Conservation (phyloP, 768 basidiomycete genomes). For the Tricholoma sp. region DNA sequence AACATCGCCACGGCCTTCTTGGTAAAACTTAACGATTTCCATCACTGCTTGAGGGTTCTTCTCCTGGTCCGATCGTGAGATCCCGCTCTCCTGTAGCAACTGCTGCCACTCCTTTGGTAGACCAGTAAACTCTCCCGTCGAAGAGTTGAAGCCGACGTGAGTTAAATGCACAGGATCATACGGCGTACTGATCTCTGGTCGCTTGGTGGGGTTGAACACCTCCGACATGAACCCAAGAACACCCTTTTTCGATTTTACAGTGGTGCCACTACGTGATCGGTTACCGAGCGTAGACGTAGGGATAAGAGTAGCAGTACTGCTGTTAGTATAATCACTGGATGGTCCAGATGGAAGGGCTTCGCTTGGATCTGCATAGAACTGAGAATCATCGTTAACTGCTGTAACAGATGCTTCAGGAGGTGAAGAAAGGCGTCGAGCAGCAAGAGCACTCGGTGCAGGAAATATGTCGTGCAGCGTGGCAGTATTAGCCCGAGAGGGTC, state of each 20-base stretch:
- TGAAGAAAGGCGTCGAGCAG: constrained; percentile 48
- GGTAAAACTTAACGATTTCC: constrained; percentile 99
- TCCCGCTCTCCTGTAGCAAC: constrained; percentile 90
- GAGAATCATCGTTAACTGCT: constrained; percentile 20
- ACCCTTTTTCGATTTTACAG: constrained; percentile 55
- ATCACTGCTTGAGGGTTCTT: constrained; percentile 97
- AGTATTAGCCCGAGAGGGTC: constrained; percentile 83
- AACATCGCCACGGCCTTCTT: constrained; percentile 75
- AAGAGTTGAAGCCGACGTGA: constrained; percentile 98
- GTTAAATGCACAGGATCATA: constrained; percentile 99
- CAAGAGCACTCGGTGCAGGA: constrained; percentile 34
- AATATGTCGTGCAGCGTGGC: constrained; percentile 76
- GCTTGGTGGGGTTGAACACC: constrained; percentile 65
- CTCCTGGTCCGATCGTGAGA: constrained; percentile 91
- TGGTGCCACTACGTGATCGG: constrained; percentile 45
- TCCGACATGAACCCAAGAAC: constrained; percentile 73
- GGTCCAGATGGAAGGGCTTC: constrained; percentile 35
- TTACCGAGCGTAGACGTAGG: constrained; percentile 17
- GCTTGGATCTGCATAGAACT: constrained; percentile 41
- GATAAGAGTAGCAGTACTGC: constrained; percentile 14
- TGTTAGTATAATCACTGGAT: constrained; percentile 23
- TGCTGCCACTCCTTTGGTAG: constrained; percentile 99
- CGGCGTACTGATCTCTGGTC: constrained; percentile 92
- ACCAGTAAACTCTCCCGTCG: constrained; percentile 97
- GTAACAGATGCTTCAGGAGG: constrained; percentile 36